Evolutionary conservation across 805 yeast species (phyloP).

Genomic region (Priceomyces haplophilus): DNA sequence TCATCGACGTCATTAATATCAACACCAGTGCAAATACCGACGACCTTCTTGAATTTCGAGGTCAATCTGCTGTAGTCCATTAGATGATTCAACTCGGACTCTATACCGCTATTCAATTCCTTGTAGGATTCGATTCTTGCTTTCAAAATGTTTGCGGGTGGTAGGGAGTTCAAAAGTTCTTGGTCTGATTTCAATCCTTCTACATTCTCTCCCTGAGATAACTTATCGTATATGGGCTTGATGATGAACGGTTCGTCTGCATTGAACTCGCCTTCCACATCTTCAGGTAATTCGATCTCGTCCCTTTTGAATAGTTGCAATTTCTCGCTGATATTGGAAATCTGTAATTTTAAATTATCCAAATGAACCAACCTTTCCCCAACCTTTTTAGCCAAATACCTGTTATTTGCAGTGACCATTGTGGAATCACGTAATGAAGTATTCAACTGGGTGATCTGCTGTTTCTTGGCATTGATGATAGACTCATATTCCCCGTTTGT

Average conservation of each 20-base stretch:
- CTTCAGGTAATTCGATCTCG: conserved; percentile 46
- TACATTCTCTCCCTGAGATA: conserved; percentile 30
- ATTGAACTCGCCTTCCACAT: conserved; percentile 65
- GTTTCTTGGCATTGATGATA: conserved; percentile 32
- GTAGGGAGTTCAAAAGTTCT: conserved; percentile 34
- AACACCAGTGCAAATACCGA: conserved; percentile 86
- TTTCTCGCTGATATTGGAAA: conserved; percentile 39
- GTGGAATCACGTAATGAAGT: conserved; percentile 38
- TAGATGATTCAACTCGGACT: conserved; percentile 50
- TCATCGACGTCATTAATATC: conserved; percentile 76
- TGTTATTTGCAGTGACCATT: conserved; percentile 41
- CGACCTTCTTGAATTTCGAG: conserved; percentile 79
- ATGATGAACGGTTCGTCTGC: conserved; percentile 92
- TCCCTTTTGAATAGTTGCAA: conserved; percentile 26
- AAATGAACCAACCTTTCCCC: conserved; percentile 33
- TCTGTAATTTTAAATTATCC: conserved; percentile 52
- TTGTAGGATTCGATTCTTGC: conserved; percentile 83
- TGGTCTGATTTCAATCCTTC: conserved; percentile 24
- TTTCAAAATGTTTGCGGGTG: conserved; percentile 49
- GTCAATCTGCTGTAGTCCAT: conserved; percentile 41
- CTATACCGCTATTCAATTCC: conserved; percentile 60
- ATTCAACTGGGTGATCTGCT: conserved; percentile 35
- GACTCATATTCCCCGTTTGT: conserved; percentile 40
- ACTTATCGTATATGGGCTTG: conserved; percentile 52
- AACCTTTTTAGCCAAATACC: conserved; percentile 34